Evolutionary conservation across 2,329 filamentous ascomycete species (phyloP).

Genomic region (Sphaerulina populicola): DNA sequence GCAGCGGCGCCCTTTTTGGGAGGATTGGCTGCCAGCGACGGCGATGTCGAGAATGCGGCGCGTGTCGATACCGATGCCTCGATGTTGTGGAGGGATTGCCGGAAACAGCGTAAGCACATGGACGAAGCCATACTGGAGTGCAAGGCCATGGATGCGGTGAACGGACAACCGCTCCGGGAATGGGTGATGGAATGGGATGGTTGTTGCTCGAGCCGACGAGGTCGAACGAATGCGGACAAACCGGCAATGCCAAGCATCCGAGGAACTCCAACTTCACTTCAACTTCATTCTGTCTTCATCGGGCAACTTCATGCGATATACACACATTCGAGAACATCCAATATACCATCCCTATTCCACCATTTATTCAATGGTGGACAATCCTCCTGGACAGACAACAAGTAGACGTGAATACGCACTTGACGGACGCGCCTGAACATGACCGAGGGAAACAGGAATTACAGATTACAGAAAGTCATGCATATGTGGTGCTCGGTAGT

Average conservation of each 20-base stretch:
- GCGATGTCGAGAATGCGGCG: slow-evolving; percentile 31
- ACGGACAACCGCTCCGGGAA: not conserved
- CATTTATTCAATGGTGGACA: too few relatives aligned
- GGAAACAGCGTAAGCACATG: slow-evolving; percentile 25
- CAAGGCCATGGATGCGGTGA: not conserved
- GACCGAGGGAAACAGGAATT: too few relatives aligned
- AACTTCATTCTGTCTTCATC: not conserved
- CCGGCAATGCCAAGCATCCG: not conserved
- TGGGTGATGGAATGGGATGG: not conserved
- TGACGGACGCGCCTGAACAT: too few relatives aligned
- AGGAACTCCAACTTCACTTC: not conserved
- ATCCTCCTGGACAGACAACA: too few relatives aligned
- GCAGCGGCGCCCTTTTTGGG: slow-evolving; percentile 22
- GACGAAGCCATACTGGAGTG: slow-evolving; percentile 21
- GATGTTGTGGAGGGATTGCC: slow-evolving; percentile 18
- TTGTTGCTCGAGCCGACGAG: not conserved
- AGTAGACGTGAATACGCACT: too few relatives aligned
- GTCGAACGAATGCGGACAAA: not conserved
- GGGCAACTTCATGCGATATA: not conserved
- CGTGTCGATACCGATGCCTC: slow-evolving; percentile 12
- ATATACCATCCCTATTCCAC: too few relatives aligned
- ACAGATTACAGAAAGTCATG: too few relatives aligned
- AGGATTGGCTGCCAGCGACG: slow-evolving; percentile 23
- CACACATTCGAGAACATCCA: too few relatives aligned
- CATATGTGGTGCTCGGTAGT: too few relatives aligned